Conservation (phyloP, 495 filamentous ascomycete species). For the Cercophora newfieldiana region DNA sequence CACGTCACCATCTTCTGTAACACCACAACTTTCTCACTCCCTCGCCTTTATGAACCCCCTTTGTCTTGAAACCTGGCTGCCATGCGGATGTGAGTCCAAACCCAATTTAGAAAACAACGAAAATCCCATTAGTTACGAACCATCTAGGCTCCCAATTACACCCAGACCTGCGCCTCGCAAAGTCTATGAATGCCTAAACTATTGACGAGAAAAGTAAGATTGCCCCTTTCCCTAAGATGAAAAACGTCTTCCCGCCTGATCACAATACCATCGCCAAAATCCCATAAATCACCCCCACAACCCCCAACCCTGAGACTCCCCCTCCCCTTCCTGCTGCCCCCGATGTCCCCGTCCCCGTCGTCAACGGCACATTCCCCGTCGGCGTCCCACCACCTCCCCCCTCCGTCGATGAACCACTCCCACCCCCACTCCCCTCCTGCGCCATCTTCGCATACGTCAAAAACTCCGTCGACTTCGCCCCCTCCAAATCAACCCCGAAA, state of each 20-base stretch:
- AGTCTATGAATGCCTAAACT: not conserved
- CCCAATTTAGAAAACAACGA: too few relatives aligned
- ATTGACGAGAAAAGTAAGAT: not conserved
- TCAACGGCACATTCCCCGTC: not conserved
- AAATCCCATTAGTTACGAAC: too few relatives aligned
- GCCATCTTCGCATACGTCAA: not conserved
- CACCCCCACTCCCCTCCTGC: too few relatives aligned
- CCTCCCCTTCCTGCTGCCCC: not conserved
- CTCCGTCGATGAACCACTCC: not conserved
- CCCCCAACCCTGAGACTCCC: not conserved
- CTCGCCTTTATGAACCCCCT: too few relatives aligned
- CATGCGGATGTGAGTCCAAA: too few relatives aligned
- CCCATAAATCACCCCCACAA: not conserved
- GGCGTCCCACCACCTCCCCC: not conserved
- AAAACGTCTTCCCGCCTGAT: too few relatives aligned
- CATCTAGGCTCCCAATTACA: not conserved
- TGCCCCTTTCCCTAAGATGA: not conserved
- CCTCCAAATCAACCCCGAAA: not conserved
- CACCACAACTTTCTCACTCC: too few relatives aligned
- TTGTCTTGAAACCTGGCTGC: too few relatives aligned
- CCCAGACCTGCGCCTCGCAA: not conserved
- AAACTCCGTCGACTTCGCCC: not conserved
- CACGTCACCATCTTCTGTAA: too few relatives aligned
- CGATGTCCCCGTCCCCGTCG: not conserved
- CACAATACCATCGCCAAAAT: not conserved